phyloP scores from a whole-genome alignment of 2,329 filamentous ascomycete species.

The Cladosporium sp. region DNA sequence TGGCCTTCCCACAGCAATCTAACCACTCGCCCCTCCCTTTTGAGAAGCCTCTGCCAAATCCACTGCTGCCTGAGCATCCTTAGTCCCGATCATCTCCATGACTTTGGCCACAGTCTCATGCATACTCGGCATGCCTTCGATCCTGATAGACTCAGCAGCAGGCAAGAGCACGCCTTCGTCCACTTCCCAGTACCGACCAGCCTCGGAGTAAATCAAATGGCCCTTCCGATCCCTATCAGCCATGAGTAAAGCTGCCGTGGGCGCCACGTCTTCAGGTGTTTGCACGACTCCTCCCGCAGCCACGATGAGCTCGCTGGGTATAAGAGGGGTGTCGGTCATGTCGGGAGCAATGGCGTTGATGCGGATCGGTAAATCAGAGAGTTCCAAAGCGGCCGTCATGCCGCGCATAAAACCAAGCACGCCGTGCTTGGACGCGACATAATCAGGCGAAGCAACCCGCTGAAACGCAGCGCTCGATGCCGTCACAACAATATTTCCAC shows the following conservation, averaged over 20 bases:
- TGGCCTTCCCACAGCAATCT: no score
- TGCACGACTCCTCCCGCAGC: constrained; percentile 41
- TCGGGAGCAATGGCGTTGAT: constrained; percentile 53
- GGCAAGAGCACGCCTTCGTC: constrained; percentile 39
- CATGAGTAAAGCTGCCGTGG: constrained; percentile 47
- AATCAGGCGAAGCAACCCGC: constrained; percentile 48
- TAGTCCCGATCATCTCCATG: background rate
- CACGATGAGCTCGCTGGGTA: constrained; percentile 39
- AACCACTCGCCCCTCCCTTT: no score
- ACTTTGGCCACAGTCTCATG: background rate
- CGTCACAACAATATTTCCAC: constrained; percentile 53
- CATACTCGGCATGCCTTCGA: background rate
- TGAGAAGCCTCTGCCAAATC: no score
- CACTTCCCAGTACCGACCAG: constrained; percentile 49
- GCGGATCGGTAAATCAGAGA: constrained; percentile 42
- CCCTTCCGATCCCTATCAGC: constrained; percentile 45
- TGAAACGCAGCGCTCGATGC: constrained; percentile 50
- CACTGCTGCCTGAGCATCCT: no score
- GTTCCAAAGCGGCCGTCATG: constrained; percentile 36
- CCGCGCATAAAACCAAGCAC: constrained; percentile 51
- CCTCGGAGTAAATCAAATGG: constrained; percentile 48
- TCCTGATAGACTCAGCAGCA: constrained; percentile 14
- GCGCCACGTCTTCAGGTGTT: constrained; percentile 44
- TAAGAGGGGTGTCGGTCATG: constrained; percentile 50
- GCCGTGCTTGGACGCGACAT: constrained; percentile 52